Conservation (phyloP, 371 early-diverging fungal genomes). For the Lichtheimia hyalospora region DNA sequence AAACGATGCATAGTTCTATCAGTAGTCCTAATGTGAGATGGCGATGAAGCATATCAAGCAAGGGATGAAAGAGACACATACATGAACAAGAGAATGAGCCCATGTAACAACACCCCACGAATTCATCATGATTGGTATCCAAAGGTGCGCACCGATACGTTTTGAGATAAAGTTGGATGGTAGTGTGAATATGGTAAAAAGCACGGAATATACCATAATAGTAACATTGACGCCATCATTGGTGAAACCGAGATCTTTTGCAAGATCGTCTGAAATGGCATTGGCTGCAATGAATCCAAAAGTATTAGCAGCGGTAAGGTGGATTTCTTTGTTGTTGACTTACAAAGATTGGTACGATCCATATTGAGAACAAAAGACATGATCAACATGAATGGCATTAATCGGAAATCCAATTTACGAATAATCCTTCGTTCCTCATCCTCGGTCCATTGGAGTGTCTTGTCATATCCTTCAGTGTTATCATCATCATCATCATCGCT, state of each 20-base stretch:
- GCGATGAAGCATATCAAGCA: too few species aligned
- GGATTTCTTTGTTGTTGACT: conserved; percentile 3
- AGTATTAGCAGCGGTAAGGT: neutral
- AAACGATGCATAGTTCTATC: conserved; percentile 25
- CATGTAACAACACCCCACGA: conserved; percentile 62
- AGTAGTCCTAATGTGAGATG: too few species aligned
- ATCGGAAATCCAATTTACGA: conserved; percentile 26
- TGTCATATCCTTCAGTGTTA: conserved; percentile 14
- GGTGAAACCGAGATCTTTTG: conserved; percentile 39
- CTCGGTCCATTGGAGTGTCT: conserved; percentile 31
- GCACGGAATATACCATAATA: conserved; percentile 31
- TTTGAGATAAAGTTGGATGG: conserved; percentile 53
- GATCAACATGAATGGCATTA: conserved; percentile 36
- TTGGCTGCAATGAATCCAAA: conserved; percentile 23
- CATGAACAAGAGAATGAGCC: conserved; percentile 31
- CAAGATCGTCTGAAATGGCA: conserved; percentile 42
- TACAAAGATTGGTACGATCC: conserved; percentile 51
- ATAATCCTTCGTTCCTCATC: conserved; percentile 31
- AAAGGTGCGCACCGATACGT: conserved; percentile 52
- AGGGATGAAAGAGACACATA: conserved; percentile 4
- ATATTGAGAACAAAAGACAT: conserved; percentile 47
- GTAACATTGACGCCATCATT: conserved; percentile 38
- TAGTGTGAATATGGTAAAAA: conserved; percentile 40
- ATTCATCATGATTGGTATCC: conserved; percentile 62
- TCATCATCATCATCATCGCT: neutral